A percentile compares a stretch with the other conserved stretches of the same genome.
These are phyloP conservation scores for Pichia sp. DNA, from an alignment of 1,139 yeast genomes.

Conservation along the genomic window DNA sequence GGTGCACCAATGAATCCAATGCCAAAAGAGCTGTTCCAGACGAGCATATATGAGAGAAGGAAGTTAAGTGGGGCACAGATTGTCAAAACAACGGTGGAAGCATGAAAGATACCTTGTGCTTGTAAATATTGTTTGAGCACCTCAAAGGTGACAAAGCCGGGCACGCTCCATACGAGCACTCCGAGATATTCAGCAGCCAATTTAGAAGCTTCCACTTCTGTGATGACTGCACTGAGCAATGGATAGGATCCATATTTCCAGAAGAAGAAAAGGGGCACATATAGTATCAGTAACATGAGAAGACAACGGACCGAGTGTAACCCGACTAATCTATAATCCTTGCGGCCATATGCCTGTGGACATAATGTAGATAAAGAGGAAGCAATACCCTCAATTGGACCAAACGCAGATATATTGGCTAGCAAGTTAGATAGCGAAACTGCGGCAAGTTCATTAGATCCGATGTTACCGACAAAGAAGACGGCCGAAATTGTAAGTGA, in stretches of 20 bases:
- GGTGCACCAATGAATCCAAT: constrained; percentile 76
- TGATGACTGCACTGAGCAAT: constrained; percentile 41
- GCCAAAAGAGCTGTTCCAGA: constrained; percentile 52
- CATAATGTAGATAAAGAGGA: constrained; percentile 73
- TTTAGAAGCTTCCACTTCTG: constrained; percentile 40
- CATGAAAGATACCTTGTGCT: constrained; percentile 74
- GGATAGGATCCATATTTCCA: constrained; percentile 51
- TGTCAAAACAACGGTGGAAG: constrained; percentile 61
- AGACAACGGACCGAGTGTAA: constrained; percentile 61
- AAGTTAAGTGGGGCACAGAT: constrained; percentile 70
- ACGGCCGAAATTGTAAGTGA: constrained; percentile 81
- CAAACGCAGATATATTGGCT: constrained; percentile 67
- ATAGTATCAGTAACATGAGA: constrained; percentile 45
- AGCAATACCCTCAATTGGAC: constrained; percentile 65
- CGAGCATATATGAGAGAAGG: constrained; percentile 52
- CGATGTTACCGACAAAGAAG: constrained; percentile 76
- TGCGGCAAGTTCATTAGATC: constrained; percentile 69
- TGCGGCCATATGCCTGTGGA: constrained; percentile 69
- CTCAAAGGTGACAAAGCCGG: constrained; percentile 68
- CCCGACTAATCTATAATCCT: constrained; percentile 57
- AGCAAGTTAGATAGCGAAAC: constrained; percentile 70
- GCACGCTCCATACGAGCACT: constrained; percentile 53
- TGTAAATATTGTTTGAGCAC: constrained; percentile 66
- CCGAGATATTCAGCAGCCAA: constrained; percentile 53
- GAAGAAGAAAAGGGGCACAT: constrained; percentile 47